Evolutionary conservation across 1,284 basidiomycete genomes (phyloP), one percentile per base, ranked within the genome.

Genomic region (Trichosporon inkin): DNA sequence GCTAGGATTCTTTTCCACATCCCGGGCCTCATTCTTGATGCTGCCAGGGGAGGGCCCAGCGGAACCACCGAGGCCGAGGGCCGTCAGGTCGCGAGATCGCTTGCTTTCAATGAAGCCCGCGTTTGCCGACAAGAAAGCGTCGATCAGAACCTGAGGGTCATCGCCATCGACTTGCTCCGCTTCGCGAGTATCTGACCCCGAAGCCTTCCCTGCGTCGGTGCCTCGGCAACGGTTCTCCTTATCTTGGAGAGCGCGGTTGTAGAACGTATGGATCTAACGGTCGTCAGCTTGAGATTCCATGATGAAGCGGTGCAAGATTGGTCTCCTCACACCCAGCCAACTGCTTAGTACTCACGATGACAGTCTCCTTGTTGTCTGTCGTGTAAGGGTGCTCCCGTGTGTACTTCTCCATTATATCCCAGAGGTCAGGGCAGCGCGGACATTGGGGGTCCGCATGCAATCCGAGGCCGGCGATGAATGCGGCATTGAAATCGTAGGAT

Each of bases 391-490:
- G 66, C 22, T 74, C 70, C 34, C 74, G 67, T 58, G 76, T 67
- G 62, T 74, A 78, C 16, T 59, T 64, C 32, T 69, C 57, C 28
- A 78, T 47, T 34, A 76, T 75, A 24, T 62, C 55, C 22, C 71
- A 66, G 73, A 77, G 74, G 34, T 77, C 76, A 1, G 62, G 58
- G 7, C 72, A 66, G 22, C 72, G 49, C 1, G 47, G n/a, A 3
- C 55, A 55, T 3, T n/a, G 65, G 1, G 74, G 73, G 52, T 75
- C 71, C 28, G 78, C 67, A 41, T 78, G 70, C 10, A 73, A 58
- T 34, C 69, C 69, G 53, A 76, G 72, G 22, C 73, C 77, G n/a
- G 76, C 77, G 37, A 78, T 74, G 71, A 77, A 72, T 1, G 76
- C 77, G 5, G 68, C 67, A 56, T 76, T 78, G 74, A 78, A 77